Percentiles rank a stretch among this genome's conserved stretches.
Evolutionary conservation across 140 eudicot genomes (phyloP).

Genomic region (Oenanthe javanica): DNA sequence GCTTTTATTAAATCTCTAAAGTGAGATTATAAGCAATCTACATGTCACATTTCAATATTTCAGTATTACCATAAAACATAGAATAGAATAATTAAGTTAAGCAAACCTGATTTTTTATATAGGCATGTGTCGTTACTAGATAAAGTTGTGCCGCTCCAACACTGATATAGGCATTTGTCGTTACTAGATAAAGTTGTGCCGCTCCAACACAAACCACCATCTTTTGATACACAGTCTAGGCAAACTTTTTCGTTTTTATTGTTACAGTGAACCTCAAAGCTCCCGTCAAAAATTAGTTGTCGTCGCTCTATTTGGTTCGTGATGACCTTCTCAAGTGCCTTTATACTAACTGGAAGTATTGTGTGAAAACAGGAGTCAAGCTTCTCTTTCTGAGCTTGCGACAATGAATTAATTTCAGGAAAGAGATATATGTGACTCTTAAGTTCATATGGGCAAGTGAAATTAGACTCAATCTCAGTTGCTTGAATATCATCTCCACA

Average conservation of each 20-base stretch:
- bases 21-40: background rate
- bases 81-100: background rate
- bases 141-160: too few species aligned
- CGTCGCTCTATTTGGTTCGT: too few species aligned
- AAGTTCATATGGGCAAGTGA: background rate
- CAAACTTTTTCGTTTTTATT: background rate
- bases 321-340: background rate
- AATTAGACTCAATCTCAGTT: background rate
- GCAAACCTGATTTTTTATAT: background rate
- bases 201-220: background rate
- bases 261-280: background rate
- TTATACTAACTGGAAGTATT: background rate
- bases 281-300: background rate
- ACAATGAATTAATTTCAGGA: too few species aligned
- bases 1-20: background rate
- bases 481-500: background rate
- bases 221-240: background rate
- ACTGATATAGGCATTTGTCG: too few species aligned
- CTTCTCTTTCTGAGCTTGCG: background rate
- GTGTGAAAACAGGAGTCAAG: background rate
- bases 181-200: background rate
- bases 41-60: too few species aligned
- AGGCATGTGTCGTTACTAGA: background rate
- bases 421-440: too few species aligned
- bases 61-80: background rate